Base-by-base conservation (phyloP, 768 basidiomycete species). In the Multifurca ochricompacta region DNA sequence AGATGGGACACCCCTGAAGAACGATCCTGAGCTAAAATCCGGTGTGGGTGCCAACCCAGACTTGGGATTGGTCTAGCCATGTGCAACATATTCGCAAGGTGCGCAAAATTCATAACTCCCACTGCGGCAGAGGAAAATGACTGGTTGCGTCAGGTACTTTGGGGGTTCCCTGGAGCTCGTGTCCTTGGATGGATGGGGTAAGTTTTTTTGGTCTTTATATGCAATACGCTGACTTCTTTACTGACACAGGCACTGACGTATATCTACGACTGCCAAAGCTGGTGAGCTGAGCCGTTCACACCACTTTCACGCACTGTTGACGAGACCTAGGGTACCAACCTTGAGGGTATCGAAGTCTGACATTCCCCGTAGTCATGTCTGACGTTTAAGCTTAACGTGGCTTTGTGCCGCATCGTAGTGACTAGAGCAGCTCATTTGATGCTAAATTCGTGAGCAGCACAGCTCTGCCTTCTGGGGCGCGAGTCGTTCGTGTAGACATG, bases 21-120 rank as follows among this genome's bases (percentile, higher is more conserved):
- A 68, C 28, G 69, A 73, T 57, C 72, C 72, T 23, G 77, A 78
- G 51, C 68, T 69, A 23, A 70, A 71, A 35, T 73, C 71, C 9
- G 74, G 74, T 3, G 72, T 77, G 34, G 76, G 74, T 28, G 71
- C 6, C 85, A 84, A 66, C 77, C 78, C 41, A 74, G 78, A 39
- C 85, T 91, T 52, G 90, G 90, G 2, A 83, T 92, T 41, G 90
- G 90, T 5, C 69, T 92, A 18, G 88, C 90, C 0, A 89, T 92
- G 88, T 88, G 90, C 66, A 85, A 89, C 63, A 91, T 92, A 32
- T 91, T 82, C 67, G 82, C 90, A 54, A 90, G 83, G 79, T 88
- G 62, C 54, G 79, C 31, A n/a, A 25, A 35, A 16, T 43, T 25
- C 14, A 39, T 54, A 40, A 25, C 11, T 8, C 36, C 32, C 10